Evolutionary conservation across 306 rosid species (phyloP), one percentile per base, ranked within the genome.

Genomic region (Rosa chinensis): DNA sequence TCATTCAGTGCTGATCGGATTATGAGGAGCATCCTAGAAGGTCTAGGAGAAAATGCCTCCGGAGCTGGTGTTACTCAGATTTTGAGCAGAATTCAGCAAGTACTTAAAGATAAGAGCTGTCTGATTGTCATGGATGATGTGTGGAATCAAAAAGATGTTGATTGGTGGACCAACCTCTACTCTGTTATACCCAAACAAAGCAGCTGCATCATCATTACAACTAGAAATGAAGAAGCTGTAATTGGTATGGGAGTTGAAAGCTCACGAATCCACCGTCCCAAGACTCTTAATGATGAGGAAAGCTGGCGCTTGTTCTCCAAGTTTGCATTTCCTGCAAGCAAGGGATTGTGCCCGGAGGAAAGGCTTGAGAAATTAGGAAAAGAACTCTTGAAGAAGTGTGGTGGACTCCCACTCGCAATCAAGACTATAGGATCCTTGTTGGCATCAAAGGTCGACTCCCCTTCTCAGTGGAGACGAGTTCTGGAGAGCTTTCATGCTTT

Each of bases 51-150:
- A 28, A 8, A 2, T 21, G 35, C 11, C 17, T 37, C 61, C 2
- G 16, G 23, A 14, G 25, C 18, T 0, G 53, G 37, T 35, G 1
- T 10, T 56, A 43, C 50, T 43, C 10, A 23, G 7, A 44, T 49
- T n/a, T 18, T 59, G 28, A 47, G 47, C 0, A 39, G 25, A 48
- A 20, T 81, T 13, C 10, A 12, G 20, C 5, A 1, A 1, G 42
- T 18, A 8, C 68, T 43, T 23, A 1, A 47, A 16, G 43, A n/a
- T 9, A 37, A 63, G n/a, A 25, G 4, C 32, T 63, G 45, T 52
- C 74, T 80, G 21, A 43, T 80, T 48, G 83, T 80, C 1, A 37
- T 80, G 73, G 83, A 80, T 20, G 78, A 80, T 49, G 83, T 80
- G 53, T 80, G 83, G 83, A 40, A 39, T 21, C 10, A 5, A 2